phyloP scores from a whole-genome alignment of 257 asterid species.

The Phtheirospermum japonicum region DNA sequence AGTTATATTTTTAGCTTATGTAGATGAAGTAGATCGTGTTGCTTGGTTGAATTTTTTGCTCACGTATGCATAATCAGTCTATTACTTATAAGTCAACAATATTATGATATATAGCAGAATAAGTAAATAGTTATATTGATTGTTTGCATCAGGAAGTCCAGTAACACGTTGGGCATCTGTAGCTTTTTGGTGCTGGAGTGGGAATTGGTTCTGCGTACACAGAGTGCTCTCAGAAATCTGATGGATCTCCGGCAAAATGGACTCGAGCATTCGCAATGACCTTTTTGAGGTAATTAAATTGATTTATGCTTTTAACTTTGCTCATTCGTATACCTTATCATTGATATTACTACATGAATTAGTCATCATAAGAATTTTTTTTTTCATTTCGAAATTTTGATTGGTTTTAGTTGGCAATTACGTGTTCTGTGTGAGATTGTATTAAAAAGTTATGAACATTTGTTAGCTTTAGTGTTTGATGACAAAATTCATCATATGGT shows the following conservation, averaged over 20 bases:
- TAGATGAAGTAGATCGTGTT: slow-evolving; percentile 21
- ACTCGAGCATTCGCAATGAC: slow-evolving; percentile 36
- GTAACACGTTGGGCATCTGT: slow-evolving; percentile 89
- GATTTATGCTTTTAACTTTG: not conserved
- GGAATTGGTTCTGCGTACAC: slow-evolving; percentile 89
- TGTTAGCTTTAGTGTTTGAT: not conserved
- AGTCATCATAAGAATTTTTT: not conserved
- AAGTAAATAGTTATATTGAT: not conserved
- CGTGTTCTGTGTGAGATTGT: not conserved
- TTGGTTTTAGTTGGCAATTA: not conserved
- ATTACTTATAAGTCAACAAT: no score
- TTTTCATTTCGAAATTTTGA: not conserved
- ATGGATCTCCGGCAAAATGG: slow-evolving; percentile 43
- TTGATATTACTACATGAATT: not conserved
- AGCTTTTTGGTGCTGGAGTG: slow-evolving; percentile 79
- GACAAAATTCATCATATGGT: not conserved
- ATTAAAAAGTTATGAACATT: no score
- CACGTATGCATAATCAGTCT: no score
- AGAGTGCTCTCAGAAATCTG: slow-evolving; percentile 69
- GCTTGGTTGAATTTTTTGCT: no score
- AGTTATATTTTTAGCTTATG: no score
- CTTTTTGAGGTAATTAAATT: slow-evolving; percentile 45
- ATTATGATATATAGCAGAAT: no score
- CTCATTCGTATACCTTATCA: not conserved
- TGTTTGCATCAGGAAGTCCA: slow-evolving; percentile 68